Evolutionary conservation across 2,329 filamentous ascomycete species (phyloP).

Genomic region (Claviceps pusilla): DNA sequence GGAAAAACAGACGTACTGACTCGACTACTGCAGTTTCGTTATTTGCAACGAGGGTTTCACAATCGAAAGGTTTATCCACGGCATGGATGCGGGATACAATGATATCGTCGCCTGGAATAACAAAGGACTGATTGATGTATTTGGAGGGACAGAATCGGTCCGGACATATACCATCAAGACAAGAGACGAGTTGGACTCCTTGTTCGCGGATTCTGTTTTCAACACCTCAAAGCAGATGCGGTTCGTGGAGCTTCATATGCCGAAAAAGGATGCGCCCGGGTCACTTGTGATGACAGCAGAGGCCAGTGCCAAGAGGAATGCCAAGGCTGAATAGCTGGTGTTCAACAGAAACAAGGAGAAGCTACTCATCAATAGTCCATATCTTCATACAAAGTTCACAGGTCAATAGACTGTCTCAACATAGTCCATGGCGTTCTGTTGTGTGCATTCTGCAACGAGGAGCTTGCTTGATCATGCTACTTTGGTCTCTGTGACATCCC

Average conservation of each 20-base stretch:
- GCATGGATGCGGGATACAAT: constrained; percentile 66
- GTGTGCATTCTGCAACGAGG: too few species aligned
- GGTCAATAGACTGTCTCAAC: too few species aligned
- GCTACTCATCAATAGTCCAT: too few species aligned
- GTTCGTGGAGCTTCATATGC: constrained; percentile 73
- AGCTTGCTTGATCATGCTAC: too few species aligned
- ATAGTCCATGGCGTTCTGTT: too few species aligned
- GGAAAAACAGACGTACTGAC: not conserved
- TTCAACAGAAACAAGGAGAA: too few species aligned
- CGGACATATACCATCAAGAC: constrained; percentile 55
- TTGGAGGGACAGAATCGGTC: constrained; percentile 47
- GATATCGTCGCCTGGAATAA: constrained; percentile 65
- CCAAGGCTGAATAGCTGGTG: constrained; percentile 20
- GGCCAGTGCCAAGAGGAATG: constrained; percentile 54
- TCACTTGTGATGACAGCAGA: constrained; percentile 56
- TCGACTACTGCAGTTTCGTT: constrained; percentile 42
- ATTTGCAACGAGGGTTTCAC: constrained; percentile 83
- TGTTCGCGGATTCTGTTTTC: constrained; percentile 53
- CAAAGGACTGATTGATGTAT: constrained; percentile 50
- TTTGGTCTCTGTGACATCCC: too few species aligned
- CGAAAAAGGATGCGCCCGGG: constrained; percentile 59
- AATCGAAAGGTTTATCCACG: constrained; percentile 79
- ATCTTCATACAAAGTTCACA: too few species aligned
- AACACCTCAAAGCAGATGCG: constrained; percentile 39
- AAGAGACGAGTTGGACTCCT: constrained; percentile 48